Base-by-base conservation (phyloP, 163 green algal species). In the Trebouxia gelatinosa region DNA sequence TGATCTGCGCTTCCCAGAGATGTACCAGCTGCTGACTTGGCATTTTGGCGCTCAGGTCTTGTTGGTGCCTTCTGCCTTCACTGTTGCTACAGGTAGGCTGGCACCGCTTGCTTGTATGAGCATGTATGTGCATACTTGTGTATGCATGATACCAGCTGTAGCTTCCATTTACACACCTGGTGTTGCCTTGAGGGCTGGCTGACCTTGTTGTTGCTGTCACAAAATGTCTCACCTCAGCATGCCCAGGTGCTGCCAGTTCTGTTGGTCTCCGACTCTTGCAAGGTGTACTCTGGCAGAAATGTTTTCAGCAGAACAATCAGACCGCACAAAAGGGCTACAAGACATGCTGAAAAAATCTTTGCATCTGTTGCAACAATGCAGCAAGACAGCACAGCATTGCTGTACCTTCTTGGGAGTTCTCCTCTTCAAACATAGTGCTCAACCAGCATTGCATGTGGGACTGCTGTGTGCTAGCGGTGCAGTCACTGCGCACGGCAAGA, bases 1-100 rank as follows among this genome's bases (percentile, higher is more conserved):
- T 80, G 96, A 99, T 81, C 78, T 99, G 50, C 86, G 96, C 5
- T 99, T 99, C 74, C 94, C 96, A 5, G 87, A 97, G 32, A 57
- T 99, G 39, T 99, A 97, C 83, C 90, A 97, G 82, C 74, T 70
- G 28, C 88, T 98, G 28, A 81, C 86, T 0, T 91, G 86, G 66
- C 80, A 92, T 3, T 26, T 84, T 0, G 86, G 87, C 4, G 89
- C 89, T 2, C 37, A 94, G 29, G 70, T 97, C 2, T 48, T 97
- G 38, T 67, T 94, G 7, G 85, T 96, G 2, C 93, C 93, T n/a
- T 91, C 85, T 6, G 92, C 92, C 5, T 97, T 97, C 78, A 97
- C 91, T 6, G 87, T 91, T 71, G 74, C 89, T 29, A 97, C 92
- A 83, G 90, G 90, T 87, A 75, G 23, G 54, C 17, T 28, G 23